These are phyloP conservation scores for Leucocoprinus sp. DNA, from an alignment of 768 basidiomycete genomes.

Conservation along the genomic window DNA sequence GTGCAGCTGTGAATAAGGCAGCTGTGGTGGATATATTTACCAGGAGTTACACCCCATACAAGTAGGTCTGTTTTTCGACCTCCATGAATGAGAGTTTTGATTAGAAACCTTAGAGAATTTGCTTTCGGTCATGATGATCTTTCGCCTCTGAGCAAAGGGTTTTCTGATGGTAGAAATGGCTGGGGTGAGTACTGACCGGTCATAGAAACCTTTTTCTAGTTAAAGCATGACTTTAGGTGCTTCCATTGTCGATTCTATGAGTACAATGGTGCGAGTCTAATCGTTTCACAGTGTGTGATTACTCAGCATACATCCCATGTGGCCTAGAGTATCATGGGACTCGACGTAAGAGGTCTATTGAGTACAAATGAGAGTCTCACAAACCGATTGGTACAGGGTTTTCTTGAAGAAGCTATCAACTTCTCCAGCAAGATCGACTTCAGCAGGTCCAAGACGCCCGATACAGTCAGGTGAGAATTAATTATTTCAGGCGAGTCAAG, in stretches of 20 bases:
- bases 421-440: conserved; percentile 50
- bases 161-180: conserved; percentile 28
- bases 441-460: conserved; percentile 33
- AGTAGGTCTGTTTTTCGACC: conserved; percentile 29
- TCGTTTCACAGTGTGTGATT: background rate
- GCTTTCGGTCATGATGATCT: conserved; percentile 60
- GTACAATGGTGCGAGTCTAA: conserved; percentile 44
- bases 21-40: conserved; percentile 42
- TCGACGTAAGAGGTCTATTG: conserved; percentile 26
- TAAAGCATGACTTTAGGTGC: conserved; percentile 41
- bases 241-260: conserved; percentile 53
- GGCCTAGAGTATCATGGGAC: conserved; percentile 48
- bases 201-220: too few species aligned
- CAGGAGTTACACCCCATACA: conserved; percentile 48
- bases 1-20: conserved; percentile 28
- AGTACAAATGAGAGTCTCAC: too few species aligned
- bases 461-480: conserved; percentile 39
- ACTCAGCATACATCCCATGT: background rate
- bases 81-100: too few species aligned
- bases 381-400: too few species aligned
- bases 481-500: too few species aligned
- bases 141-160: conserved; percentile 33
- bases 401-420: conserved; percentile 38
- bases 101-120: conserved; percentile 37
- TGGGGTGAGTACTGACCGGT: conserved; percentile 39